A percentile compares a stretch with the other conserved stretches of the same genome.
Conservation (phyloP, 768 basidiomycete species). For the Crassisporium funariophilum region DNA sequence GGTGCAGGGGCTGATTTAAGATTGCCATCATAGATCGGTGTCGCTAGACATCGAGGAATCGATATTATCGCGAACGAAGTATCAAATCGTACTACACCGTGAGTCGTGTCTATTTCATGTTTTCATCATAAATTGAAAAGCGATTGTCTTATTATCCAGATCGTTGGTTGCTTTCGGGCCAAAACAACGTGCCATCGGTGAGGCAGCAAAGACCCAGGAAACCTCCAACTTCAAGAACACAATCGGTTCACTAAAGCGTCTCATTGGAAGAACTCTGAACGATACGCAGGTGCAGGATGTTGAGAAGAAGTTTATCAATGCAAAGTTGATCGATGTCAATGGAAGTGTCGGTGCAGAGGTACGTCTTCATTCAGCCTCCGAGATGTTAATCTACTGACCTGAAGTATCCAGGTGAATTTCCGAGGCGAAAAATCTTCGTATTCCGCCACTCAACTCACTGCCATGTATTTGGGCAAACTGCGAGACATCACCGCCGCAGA, state of each 20-base stretch:
- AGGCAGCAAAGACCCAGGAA: slow-evolving; percentile 96
- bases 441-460: slow-evolving; percentile 90
- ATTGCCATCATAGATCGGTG: slow-evolving; percentile 75
- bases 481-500: slow-evolving; percentile 85
- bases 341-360: slow-evolving; percentile 89
- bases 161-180: slow-evolving; percentile 94
- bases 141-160: slow-evolving; percentile 46
- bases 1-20: slow-evolving; percentile 13
- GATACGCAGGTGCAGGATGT: slow-evolving; percentile 82
- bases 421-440: slow-evolving; percentile 79
- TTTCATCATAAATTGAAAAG: not conserved
- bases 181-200: slow-evolving; percentile 90
- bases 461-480: slow-evolving; percentile 87
- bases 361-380: slow-evolving; percentile 33
- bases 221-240: slow-evolving; percentile 99
- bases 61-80: slow-evolving; percentile 99
- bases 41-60: slow-evolving; percentile 93
- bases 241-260: slow-evolving; percentile 87
- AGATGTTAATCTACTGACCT: slow-evolving; percentile 4
- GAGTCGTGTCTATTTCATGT: slow-evolving; percentile 35
- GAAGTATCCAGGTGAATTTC: slow-evolving; percentile 72
- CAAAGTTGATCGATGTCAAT: slow-evolving; percentile 79
- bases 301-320: slow-evolving; percentile 92
- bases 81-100: slow-evolving; percentile 97
- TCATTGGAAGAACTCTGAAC: slow-evolving; percentile 77